Evolutionary conservation across 306 rosid species (phyloP).

Genomic region (Malus fusca): DNA sequence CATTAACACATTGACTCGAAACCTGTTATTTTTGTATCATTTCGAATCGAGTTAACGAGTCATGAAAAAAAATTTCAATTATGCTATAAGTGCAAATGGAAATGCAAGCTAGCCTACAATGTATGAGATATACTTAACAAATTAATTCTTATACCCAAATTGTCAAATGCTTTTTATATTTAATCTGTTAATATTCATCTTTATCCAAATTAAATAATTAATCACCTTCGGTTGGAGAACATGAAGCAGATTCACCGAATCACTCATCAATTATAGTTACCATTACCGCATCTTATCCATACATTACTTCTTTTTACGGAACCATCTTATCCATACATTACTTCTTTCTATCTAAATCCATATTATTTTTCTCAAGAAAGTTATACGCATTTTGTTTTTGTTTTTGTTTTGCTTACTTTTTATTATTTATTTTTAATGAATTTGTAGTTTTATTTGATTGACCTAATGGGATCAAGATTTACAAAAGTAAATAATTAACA

Average conservation of each 20-base stretch:
- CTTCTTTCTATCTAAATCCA: no score
- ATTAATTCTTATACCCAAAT: not conserved
- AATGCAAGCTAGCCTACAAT: not conserved
- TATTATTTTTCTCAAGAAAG: no score
- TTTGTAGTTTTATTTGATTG: no score
- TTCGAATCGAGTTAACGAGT: no score
- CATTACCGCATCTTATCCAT: not conserved
- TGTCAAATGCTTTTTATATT: not conserved
- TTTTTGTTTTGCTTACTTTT: no score
- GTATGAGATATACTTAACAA: no score
- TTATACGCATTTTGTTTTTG: not conserved
- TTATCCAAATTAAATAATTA: not conserved
- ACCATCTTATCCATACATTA: not conserved
- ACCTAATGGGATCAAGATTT: no score
- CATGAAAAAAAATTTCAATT: no score
- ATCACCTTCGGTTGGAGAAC: not conserved
- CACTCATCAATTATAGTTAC: not conserved
- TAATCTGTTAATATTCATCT: not conserved
- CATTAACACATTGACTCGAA: no score
- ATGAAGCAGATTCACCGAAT: not conserved
- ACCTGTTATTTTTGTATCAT: no score
- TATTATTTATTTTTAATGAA: no score
- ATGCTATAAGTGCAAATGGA: not conserved
- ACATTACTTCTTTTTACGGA: not conserved
- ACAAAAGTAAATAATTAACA: no score